Evolutionary conservation across 768 basidiomycete species (phyloP).

Genomic region (Boletus reticulatus): DNA sequence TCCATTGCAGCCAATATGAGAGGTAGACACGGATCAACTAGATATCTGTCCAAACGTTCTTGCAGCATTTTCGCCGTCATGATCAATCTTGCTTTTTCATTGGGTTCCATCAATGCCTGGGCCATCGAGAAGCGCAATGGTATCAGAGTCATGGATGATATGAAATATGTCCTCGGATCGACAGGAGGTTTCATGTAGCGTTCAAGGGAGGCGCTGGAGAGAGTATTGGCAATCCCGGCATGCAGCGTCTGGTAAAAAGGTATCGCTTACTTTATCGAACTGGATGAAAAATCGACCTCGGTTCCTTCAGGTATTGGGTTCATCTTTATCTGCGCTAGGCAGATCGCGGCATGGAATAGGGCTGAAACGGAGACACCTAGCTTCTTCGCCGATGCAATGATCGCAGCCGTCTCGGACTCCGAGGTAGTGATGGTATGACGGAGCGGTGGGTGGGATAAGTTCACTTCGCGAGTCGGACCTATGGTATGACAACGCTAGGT

Average conservation of each 20-base stretch:
- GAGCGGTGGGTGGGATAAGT: constrained; percentile 8
- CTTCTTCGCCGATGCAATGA: constrained; percentile 10
- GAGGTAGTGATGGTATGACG: background rate
- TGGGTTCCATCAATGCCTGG: constrained; percentile 1
- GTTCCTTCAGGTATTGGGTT: constrained; percentile 12
- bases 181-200: constrained; percentile 18
- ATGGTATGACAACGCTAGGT: constrained; percentile 7
- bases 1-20: constrained; percentile 1
- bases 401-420: constrained; percentile 7
- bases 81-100: constrained; percentile 11
- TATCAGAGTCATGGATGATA: constrained; percentile 13
- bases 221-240: too few species aligned
- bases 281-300: constrained; percentile 16
- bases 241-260: background rate
- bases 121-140: constrained; percentile 19
- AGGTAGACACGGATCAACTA: constrained; percentile 14
- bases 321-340: constrained; percentile 20
- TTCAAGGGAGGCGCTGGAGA: constrained; percentile 14
- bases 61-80: constrained; percentile 13
- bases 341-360: constrained; percentile 23
- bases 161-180: constrained; percentile 16
- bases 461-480: constrained; percentile 2
- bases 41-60: constrained; percentile 5
- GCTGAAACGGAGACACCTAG: constrained; percentile 12
- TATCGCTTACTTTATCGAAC: constrained; percentile 12